phyloP scores from a whole-genome alignment of 2,329 filamentous ascomycete species.

The Claviceps sp. region DNA sequence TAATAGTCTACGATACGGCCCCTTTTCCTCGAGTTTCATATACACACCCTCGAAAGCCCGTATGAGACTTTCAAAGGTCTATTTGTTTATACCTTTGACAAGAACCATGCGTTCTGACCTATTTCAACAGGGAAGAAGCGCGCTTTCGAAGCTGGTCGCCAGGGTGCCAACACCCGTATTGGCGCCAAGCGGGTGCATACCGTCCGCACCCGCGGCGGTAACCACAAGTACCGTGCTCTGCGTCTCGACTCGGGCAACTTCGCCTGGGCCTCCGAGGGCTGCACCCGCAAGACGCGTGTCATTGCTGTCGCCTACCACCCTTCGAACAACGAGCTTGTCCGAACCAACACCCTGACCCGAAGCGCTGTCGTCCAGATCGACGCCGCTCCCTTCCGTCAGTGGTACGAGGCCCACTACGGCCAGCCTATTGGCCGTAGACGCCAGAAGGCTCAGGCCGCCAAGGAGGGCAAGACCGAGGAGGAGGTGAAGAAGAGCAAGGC shows the following conservation, averaged over 20 bases:
- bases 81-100: conserved; percentile 1
- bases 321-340: conserved; percentile 99
- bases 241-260: conserved; percentile 99
- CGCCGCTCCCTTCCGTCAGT: conserved; percentile 97
- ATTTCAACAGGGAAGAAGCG: conserved; percentile 73
- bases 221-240: conserved; percentile 99
- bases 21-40: conserved; percentile 5
- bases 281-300: conserved; percentile 98
- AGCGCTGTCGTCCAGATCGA: conserved; percentile 98
- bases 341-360: conserved; percentile 99
- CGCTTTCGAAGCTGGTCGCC: conserved; percentile 99
- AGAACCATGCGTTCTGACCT: conserved; percentile 60
- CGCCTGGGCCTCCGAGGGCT: conserved; percentile 95
- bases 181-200: conserved; percentile 92
- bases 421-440: conserved; percentile 76
- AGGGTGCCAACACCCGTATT: conserved; percentile 99
- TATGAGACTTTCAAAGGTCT: conserved; percentile 28
- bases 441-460: conserved; percentile 60
- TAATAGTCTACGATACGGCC: conserved; percentile 17
- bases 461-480: conserved; percentile 49
- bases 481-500: conserved; percentile 87
- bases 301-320: conserved; percentile 98
- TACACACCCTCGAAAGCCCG: conserved; percentile 45
- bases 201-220: conserved; percentile 93
- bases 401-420: conserved; percentile 99